These are phyloP conservation scores for Fusarium protoensiforme DNA, from an alignment of 2,329 filamentous ascomycete species.

Conservation along the genomic window DNA sequence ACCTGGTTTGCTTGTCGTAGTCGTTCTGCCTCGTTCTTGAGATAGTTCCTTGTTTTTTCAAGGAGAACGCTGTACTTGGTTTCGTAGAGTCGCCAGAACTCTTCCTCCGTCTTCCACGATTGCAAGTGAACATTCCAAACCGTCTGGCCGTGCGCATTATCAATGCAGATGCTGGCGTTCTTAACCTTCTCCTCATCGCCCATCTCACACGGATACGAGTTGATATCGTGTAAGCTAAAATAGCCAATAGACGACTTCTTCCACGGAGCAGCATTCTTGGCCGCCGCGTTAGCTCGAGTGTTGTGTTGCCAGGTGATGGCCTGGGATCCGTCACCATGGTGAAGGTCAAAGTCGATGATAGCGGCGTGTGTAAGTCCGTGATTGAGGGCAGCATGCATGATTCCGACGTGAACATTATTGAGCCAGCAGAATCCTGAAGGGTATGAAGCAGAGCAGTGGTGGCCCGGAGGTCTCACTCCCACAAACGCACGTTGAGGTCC, in stretches of 20 bases:
- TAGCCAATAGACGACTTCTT: constrained; percentile 93
- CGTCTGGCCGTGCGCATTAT: constrained; percentile 92
- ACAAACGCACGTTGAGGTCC: constrained; percentile 86
- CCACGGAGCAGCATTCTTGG: constrained; percentile 78
- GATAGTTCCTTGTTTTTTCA: constrained; percentile 81
- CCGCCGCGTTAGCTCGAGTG: constrained; percentile 67
- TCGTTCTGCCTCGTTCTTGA: constrained; percentile 77
- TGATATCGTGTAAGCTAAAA: constrained; percentile 97
- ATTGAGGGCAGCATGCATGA: constrained; percentile 85
- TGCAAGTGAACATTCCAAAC: constrained; percentile 97
- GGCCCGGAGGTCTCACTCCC: constrained; percentile 90
- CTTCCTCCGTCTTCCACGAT: constrained; percentile 81
- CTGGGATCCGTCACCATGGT: constrained; percentile 96
- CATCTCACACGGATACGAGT: constrained; percentile 95
- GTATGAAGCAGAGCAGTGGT: constrained; percentile 90
- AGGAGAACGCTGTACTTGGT: constrained; percentile 80
- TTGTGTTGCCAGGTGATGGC: constrained; percentile 94
- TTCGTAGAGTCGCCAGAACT: constrained; percentile 93
- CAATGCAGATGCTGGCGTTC: constrained; percentile 93
- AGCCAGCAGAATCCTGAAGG: constrained; percentile 99
- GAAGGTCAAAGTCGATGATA: constrained; percentile 91
- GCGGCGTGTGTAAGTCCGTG: constrained; percentile 93
- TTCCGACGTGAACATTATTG: constrained; percentile 97
- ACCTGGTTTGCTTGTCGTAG: constrained; percentile 67
- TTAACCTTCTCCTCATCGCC: constrained; percentile 95